A percentile compares a stretch with the other conserved stretches of the same genome.
Evolutionary conservation across 805 yeast genomes (phyloP).

Genomic region (Pachysolen tannophilus): DNA sequence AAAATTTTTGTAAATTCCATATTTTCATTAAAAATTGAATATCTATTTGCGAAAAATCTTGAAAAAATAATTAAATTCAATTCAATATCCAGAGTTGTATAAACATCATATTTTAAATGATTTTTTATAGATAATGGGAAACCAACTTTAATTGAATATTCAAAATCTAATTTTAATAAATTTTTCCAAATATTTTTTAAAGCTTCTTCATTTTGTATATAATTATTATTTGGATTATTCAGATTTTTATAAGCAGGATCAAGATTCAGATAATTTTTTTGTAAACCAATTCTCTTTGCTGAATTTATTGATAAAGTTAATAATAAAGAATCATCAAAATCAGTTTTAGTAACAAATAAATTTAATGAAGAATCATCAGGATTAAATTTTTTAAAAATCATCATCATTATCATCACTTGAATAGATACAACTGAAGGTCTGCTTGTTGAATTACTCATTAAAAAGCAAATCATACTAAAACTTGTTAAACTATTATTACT

Average conservation of each 20-base stretch:
- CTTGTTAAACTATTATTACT: constrained; percentile 1
- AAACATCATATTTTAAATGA: neutral
- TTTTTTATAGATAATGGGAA: neutral
- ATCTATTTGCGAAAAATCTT: neutral
- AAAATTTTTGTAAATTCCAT: neutral
- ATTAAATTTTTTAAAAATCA: constrained; percentile 1
- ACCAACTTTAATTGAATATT: neutral
- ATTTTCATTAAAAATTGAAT: neutral
- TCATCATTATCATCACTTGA: constrained; percentile 1
- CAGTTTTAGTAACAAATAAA: neutral
- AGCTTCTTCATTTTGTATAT: neutral
- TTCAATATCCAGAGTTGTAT: too few relatives aligned
- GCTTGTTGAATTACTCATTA: constrained; percentile 1
- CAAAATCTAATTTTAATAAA: constrained; percentile 4
- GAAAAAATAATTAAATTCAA: neutral
- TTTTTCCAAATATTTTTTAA: constrained; percentile 4
- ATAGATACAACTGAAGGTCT: constrained; percentile 2
- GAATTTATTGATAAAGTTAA: neutral
- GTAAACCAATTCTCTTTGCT: constrained; percentile 2
- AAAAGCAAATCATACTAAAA: constrained; percentile 3
- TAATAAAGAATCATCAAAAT: neutral
- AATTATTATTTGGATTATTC: neutral
- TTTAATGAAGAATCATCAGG: constrained; percentile 6
- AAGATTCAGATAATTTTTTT: neutral
- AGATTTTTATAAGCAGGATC: neutral